Conservation (phyloP, 305 asterid genomes). For the Fraxinus paxiana region DNA sequence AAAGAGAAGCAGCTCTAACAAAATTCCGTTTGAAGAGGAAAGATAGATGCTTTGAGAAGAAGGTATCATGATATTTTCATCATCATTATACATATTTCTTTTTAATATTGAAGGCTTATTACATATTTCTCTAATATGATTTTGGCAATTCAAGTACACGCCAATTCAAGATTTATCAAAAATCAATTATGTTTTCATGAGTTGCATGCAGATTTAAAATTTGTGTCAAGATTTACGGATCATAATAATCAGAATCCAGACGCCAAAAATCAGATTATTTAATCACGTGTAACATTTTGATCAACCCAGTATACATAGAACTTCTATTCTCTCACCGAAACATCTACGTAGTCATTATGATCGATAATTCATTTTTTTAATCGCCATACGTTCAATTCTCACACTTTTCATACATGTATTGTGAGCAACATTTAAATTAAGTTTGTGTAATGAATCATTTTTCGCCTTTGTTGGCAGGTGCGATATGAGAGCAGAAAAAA, state of each 20-base stretch:
- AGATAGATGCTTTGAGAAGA: conserved; percentile 93
- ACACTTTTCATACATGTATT: background rate
- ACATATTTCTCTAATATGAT: background rate
- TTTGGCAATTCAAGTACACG: background rate
- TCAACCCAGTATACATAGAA: background rate
- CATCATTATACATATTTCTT: background rate
- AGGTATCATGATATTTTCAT: conserved; percentile 41
- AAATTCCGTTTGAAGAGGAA: conserved; percentile 84
- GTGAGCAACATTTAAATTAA: background rate
- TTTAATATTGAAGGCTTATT: background rate
- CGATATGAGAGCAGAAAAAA: conserved; percentile 59
- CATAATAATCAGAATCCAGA: background rate
- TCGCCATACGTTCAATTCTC: background rate
- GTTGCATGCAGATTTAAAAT: background rate
- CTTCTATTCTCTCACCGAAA: background rate
- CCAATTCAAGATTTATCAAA: background rate
- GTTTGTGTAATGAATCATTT: background rate
- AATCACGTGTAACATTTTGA: background rate
- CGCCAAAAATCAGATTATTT: background rate
- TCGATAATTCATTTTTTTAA: background rate
- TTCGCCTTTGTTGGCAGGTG: conserved; percentile 33
- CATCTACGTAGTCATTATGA: background rate
- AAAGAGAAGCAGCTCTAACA: conserved; percentile 78
- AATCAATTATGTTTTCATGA: background rate
- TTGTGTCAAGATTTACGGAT: background rate